Base-by-base conservation (phyloP, 768 basidiomycete species). In the Lepiota venenata region DNA sequence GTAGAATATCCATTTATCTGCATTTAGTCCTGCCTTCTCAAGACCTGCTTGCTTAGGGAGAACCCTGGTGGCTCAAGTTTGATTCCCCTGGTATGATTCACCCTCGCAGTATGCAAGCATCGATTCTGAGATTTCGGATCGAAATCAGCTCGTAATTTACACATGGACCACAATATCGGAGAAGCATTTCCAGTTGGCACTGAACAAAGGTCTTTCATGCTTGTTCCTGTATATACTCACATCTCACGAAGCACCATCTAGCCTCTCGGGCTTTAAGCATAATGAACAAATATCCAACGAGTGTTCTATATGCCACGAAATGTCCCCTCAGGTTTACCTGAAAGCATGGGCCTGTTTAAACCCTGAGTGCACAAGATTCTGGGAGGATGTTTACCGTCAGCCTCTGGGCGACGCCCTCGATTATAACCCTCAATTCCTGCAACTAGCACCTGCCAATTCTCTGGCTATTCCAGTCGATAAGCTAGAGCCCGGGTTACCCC, bases 341-440 rank as follows among this genome's bases (percentile, higher is more conserved):
- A 65, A 73, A 56, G 75, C 71, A 2, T 84, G 85, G 83, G 80
- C 79, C 58, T 91, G 90, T 63, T 71, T 91, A 51, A 78, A 78
- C 44, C 77, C 86, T 18, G 56, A 58, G 1, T 91, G 89, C 62
- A 1, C n/a, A 3, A 55, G 52, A 21, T 90, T 90, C 65, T 91
- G 82, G 82, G 71, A 53, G 44, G 59, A 32, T 9, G 35, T n/a
- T 5, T 54, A 60, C 11, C 66, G 69, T 2, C 21, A 61, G 38
- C 49, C 60, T 36, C 59, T 77, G 40, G 61, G 71, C 35, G 59
- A 61, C 9, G 48, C 71, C 5, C 69, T 87, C 15, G 67, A 68
- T 4, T 88, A 87, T 60, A 63, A 76, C 53, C 59, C 69, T 1
- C 59, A 66, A 21, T 88, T 87, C 61, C 63, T 85, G 4, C 56